Evolutionary conservation across 2,329 filamentous ascomycete species (phyloP).

Genomic region (Xylariales sp.): DNA sequence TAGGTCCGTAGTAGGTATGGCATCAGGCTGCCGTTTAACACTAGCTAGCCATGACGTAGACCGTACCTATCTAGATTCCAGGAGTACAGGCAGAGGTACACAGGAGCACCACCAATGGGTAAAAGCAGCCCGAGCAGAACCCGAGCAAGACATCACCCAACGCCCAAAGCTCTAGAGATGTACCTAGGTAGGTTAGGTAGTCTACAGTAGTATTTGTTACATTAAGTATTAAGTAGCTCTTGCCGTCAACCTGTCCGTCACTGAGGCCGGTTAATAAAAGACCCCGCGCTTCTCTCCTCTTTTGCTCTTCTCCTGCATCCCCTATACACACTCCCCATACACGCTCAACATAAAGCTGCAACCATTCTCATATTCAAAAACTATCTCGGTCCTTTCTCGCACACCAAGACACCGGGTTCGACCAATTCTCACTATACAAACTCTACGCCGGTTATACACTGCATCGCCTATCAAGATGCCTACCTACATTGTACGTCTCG

Average conservation of each 20-base stretch:
- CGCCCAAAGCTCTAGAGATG: background rate
- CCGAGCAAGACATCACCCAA: no score
- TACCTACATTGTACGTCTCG: slow-evolving; percentile 63
- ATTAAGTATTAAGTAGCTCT: background rate
- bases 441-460: slow-evolving; percentile 36
- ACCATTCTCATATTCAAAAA: background rate
- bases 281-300: slow-evolving; percentile 25
- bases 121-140: slow-evolving; percentile 1
- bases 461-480: slow-evolving; percentile 58
- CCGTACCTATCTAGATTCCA: background rate
- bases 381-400: background rate
- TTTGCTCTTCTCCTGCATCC: slow-evolving; percentile 1
- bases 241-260: slow-evolving; percentile 6
- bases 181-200: background rate
- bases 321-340: background rate
- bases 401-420: background rate
- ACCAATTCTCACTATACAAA: slow-evolving; percentile 12
- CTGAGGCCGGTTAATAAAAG: slow-evolving; percentile 26
- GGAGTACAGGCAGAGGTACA: background rate
- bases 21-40: slow-evolving; percentile 17
- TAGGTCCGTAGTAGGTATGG: background rate
- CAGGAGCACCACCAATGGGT: background rate
- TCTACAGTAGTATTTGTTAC: no score
- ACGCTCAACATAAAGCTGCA: background rate
- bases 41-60: slow-evolving; percentile 32